Percentiles rank a stretch among this genome's conserved stretches.
These are phyloP conservation scores for Phylloporus rhodoxanthus DNA, from an alignment of 768 basidiomycete genomes.

Conservation along the genomic window DNA sequence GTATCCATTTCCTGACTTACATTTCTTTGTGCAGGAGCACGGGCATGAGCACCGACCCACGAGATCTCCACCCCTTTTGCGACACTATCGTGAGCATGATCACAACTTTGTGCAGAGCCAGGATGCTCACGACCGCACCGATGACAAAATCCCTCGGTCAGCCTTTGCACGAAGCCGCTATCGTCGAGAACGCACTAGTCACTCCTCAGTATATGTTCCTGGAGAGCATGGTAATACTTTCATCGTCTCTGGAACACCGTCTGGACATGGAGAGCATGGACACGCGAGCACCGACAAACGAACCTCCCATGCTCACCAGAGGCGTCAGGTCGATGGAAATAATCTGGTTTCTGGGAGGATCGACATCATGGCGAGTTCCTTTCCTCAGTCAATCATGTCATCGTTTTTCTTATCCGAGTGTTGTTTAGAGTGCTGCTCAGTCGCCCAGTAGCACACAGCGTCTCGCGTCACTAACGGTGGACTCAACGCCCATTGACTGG, in stretches of 20 bases:
- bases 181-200: constrained; percentile 12
- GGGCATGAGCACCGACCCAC: neutral
- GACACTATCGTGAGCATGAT: constrained; percentile 6
- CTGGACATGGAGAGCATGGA: neutral
- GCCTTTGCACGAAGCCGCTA: constrained; percentile 18
- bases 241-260: constrained; percentile 15
- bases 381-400: constrained; percentile 2
- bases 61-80: constrained; percentile 15
- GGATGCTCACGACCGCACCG: neutral
- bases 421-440: constrained; percentile 5
- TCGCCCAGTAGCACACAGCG: constrained; percentile 4
- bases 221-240: constrained; percentile 26
- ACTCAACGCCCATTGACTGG: constrained; percentile 24
- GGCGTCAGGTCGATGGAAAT: constrained; percentile 11
- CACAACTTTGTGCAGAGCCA: neutral
- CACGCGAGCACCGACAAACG: neutral
- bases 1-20: neutral
- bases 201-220: constrained; percentile 20
- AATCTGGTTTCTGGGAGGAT: constrained; percentile 38
- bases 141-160: constrained; percentile 12
- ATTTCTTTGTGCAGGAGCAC: neutral
- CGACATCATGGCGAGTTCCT: constrained; percentile 42
- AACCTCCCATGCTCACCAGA: neutral
- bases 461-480: constrained; percentile 20
- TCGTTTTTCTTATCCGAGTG: neutral